Percentiles rank a stretch among this genome's conserved stretches.
phyloP scores from a whole-genome alignment of 2,329 filamentous ascomycete species.

The Aspergillus puulaauensis region DNA sequence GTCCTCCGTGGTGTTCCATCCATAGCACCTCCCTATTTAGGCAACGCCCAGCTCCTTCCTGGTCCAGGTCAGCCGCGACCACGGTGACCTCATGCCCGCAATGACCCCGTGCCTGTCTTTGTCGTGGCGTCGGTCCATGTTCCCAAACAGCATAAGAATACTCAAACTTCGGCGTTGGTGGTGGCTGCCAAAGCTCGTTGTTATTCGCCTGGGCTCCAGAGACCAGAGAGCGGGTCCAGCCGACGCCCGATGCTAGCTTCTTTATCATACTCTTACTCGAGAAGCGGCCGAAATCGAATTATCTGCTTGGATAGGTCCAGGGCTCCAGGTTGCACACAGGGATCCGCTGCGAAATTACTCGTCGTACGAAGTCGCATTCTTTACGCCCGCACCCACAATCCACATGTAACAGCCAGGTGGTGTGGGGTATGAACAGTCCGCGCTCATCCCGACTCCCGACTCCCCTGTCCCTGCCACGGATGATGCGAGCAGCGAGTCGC shows the following conservation, averaged over 20 bases:
- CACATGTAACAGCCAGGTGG: background rate
- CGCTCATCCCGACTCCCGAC: background rate
- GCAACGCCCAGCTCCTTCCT: background rate
- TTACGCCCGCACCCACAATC: background rate
- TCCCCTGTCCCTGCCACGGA: background rate
- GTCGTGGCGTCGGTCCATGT: background rate
- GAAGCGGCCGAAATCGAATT: background rate
- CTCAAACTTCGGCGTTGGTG: background rate
- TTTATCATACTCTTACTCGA: background rate
- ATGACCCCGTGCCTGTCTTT: background rate
- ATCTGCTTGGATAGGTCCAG: background rate
- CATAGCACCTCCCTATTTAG: background rate
- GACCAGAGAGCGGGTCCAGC: conserved; percentile 1
- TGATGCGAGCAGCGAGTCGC: too few relatives aligned
- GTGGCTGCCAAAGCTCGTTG: background rate
- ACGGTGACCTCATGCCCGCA: background rate
- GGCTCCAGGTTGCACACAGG: background rate
- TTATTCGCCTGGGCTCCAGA: background rate
- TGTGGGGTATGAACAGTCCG: background rate
- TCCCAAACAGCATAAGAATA: background rate
- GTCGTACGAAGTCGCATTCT: too few relatives aligned
- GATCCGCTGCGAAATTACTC: background rate
- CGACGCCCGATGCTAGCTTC: background rate
- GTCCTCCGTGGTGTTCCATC: background rate
- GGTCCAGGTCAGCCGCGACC: background rate